Base-by-base conservation (phyloP, 2,329 filamentous ascomycete genomes). In the Xylaria sp. region DNA sequence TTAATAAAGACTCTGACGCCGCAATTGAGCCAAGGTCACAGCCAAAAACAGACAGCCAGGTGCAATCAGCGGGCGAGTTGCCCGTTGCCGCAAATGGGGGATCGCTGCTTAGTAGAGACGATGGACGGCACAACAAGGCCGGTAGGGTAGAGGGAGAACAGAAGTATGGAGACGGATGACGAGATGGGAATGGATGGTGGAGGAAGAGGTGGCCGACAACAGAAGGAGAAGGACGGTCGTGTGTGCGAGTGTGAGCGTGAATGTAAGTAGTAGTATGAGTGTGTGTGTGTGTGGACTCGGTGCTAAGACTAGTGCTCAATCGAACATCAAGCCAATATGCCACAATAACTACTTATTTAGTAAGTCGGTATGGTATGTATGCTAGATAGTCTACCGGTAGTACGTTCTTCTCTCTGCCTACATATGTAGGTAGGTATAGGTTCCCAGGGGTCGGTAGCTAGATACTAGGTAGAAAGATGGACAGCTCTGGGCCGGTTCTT, bases 1-100 rank as follows among this genome's bases (percentile, higher is more conserved):
- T n/a, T n/a, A n/a, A 27, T 47, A 55, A 50, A 56, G 38, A 39
- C 15, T 15, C 15, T 31, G 51, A 45, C 63, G 44, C 38, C 36
- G 55, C 65, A 61, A 67, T 64, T 64, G 60, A 64, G 29, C 55
- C 55, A 47, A 20, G 45, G n/a, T 17, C 61, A 25, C n/a, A 25
- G 25, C 15, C 3, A 3, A 22, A 44, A 38, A 54, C 20, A 45
- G 36, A 13, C 31, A 39, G 57, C 13, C 59, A 42, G 49, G 53
- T 58, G 63, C 58, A 66, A 45, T 62, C 59, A 63, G 53, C 50
- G 20, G 59, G 17, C 63, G 42, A 25, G 17, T n/a, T n/a, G n/a
- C n/a, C n/a, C n/a, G 17, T 45, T 5, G 20, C 29, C 25, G 31
- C n/a, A n/a, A 31, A 62, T 45, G 33, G 15, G 33, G 17, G 59